Conservation (phyloP, 2,329 filamentous ascomycete genomes). For the Fusarium sp. region DNA sequence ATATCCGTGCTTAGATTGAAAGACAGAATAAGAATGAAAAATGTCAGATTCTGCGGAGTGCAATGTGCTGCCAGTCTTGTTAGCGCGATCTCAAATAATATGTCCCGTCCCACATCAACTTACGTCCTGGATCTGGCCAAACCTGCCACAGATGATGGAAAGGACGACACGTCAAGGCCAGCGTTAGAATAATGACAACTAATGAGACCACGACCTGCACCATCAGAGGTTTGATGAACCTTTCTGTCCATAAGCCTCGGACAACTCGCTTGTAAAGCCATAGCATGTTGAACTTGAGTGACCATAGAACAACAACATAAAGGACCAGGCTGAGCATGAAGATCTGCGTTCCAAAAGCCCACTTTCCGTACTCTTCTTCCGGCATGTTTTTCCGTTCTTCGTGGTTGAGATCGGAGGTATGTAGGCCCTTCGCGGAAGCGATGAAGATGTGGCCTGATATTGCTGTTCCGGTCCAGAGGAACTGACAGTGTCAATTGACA, state of each 20-base stretch:
- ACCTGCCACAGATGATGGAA: conserved; percentile 53
- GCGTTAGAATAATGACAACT: conserved; percentile 44
- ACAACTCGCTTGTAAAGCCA: conserved; percentile 55
- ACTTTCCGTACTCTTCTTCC: conserved; percentile 42
- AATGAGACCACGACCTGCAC: conserved; percentile 45
- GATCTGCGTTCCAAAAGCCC: conserved; percentile 51
- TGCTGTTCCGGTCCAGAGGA: conserved; percentile 36
- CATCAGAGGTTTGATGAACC: conserved; percentile 53
- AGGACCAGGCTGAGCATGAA: conserved; percentile 52
- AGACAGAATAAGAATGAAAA: conserved; percentile 50
- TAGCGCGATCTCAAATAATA: neutral
- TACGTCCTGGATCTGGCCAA: conserved; percentile 51
- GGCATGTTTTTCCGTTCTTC: conserved; percentile 50
- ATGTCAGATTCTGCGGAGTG: conserved; percentile 49
- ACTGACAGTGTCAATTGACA: neutral
- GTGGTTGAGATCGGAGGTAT: conserved; percentile 47
- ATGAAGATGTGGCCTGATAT: conserved; percentile 46
- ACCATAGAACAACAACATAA: conserved; percentile 55
- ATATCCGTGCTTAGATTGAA: conserved; percentile 53
- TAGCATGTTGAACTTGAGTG: conserved; percentile 56
- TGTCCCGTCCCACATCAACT: too few relatives aligned
- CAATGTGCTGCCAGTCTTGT: conserved; percentile 34
- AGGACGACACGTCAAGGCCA: conserved; percentile 50
- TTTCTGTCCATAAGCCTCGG: conserved; percentile 51
- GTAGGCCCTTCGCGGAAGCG: conserved; percentile 46